Base-by-base conservation (phyloP, 129 eudicot genomes). In the Mikania micrantha region DNA sequence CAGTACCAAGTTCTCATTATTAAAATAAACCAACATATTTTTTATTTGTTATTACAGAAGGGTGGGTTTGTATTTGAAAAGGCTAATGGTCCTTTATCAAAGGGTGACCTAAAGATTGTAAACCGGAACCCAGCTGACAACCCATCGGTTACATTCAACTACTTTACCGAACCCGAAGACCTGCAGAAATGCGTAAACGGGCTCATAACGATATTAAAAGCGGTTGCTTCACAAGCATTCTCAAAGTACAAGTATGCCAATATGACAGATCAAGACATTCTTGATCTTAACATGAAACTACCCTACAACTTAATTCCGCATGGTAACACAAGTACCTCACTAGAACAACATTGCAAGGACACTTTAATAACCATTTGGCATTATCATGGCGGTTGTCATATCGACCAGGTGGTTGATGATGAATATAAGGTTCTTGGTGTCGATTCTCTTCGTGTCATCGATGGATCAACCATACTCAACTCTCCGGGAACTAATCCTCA, bases 401-500 rank as follows among this genome's bases (percentile, higher is more conserved):
- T 90, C 29, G 91, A 85, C 12, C 60, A 66, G 38, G 97, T 90
- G 11, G 87, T 90, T 32, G 97, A 87, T 58, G 44, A 38, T 11
- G 88, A 87, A 16, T 90, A 90, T 56, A 82, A 62, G 83, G 97
- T 86, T 53, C 36, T 86, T 45, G 97, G 97, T 21, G 82, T 82
- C 0, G 81, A 87, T 71, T 79, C 79, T 8, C 80, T 90, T 24
- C 38, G 97, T 31, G 91, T 90, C 35, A 64, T 90, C 17, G 96
- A 90, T 74, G 96, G 94, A 7, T 90, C 96, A 4, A 90, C 96
- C 0, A 83, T 90, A 63, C 66, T 70, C 39, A 60, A 69, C 57
- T 75, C 95, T 56, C 97, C 97, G 0, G 97, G 97, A 19, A 90
- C 97, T 34, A 90, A 90, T 80, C 97, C 97, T 65, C 97, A 90